phyloP scores from a whole-genome alignment of 768 basidiomycete species.

The Boletus reticuloceps region DNA sequence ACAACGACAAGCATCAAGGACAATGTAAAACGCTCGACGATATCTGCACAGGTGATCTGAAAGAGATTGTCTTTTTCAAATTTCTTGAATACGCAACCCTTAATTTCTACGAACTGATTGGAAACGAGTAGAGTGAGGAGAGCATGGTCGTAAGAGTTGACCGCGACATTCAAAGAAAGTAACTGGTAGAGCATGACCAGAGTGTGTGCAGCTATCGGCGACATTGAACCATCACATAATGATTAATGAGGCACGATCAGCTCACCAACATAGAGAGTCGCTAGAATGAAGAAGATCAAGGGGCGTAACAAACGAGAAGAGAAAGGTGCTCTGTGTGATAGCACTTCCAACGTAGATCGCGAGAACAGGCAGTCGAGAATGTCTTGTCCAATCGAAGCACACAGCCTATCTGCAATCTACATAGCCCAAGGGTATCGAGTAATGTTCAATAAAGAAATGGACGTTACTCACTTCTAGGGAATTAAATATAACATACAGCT shows the following conservation, averaged over 20 bases:
- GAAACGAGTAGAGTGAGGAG: constrained; percentile 91
- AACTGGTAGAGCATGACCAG: constrained; percentile 97
- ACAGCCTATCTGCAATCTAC: constrained; percentile 92
- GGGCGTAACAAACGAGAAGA: constrained; percentile 72
- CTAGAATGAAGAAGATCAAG: constrained; percentile 79
- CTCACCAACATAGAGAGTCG: constrained; percentile 79
- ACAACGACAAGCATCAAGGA: constrained; percentile 88
- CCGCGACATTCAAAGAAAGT: constrained; percentile 92
- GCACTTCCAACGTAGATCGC: constrained; percentile 76
- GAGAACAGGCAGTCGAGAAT: constrained; percentile 96
- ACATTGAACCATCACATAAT: background rate
- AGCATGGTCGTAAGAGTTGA: constrained; percentile 97
- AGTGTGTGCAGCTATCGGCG: constrained; percentile 69
- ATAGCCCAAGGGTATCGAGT: background rate
- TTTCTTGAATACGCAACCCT: constrained; percentile 98
- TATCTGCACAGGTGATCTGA: constrained; percentile 98
- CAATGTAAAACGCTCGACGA: constrained; percentile 95
- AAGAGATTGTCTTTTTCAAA: constrained; percentile 99
- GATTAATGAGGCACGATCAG: background rate
- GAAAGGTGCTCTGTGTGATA: constrained; percentile 61
- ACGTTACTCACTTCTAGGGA: constrained; percentile 81
- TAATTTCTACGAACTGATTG: constrained; percentile 99
- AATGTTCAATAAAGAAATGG: background rate
- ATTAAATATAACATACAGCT: constrained; percentile 98
- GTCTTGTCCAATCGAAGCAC: constrained; percentile 96